These are phyloP conservation scores for Closterium sp. DNA, from an alignment of 139 green algal species.

Conservation along the genomic window DNA sequence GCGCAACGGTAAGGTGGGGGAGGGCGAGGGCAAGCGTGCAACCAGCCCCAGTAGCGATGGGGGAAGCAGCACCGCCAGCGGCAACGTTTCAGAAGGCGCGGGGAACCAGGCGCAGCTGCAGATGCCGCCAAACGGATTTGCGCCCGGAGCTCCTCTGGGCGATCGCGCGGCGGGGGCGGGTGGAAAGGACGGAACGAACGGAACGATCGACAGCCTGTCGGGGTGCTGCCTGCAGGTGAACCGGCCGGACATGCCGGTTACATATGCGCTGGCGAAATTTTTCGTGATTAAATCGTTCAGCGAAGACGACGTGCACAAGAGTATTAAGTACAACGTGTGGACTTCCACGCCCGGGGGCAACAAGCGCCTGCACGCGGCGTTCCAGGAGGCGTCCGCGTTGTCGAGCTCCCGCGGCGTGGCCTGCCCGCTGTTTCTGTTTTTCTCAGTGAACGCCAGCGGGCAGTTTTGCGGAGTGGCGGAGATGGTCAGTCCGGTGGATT, in stretches of 20 bases:
- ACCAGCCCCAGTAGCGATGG: neutral
- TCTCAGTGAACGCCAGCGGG: constrained; percentile 54
- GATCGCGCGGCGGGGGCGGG: neutral
- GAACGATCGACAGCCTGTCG: neutral
- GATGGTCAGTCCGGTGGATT: constrained; percentile 49
- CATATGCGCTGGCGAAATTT: constrained; percentile 27
- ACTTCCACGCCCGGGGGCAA: constrained; percentile 44
- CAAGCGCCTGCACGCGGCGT: constrained; percentile 40
- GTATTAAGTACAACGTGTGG: constrained; percentile 56
- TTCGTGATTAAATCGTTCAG: constrained; percentile 57
- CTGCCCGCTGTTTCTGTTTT: constrained; percentile 48
- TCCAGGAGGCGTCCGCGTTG: constrained; percentile 13
- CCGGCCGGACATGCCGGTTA: neutral
- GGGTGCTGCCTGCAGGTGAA: neutral
- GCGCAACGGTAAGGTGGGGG: neutral
- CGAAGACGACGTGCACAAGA: constrained; percentile 59
- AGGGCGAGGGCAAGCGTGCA: neutral
- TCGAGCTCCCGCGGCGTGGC: neutral
- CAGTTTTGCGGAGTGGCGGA: constrained; percentile 56
- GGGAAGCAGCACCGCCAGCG: neutral
- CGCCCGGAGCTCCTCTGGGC: neutral
- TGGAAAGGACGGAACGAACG: neutral
- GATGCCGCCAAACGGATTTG: neutral
- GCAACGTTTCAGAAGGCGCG: neutral
- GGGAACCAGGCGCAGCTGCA: neutral